Conservation (phyloP, 768 basidiomycete species). For the Asterophora parasitica region DNA sequence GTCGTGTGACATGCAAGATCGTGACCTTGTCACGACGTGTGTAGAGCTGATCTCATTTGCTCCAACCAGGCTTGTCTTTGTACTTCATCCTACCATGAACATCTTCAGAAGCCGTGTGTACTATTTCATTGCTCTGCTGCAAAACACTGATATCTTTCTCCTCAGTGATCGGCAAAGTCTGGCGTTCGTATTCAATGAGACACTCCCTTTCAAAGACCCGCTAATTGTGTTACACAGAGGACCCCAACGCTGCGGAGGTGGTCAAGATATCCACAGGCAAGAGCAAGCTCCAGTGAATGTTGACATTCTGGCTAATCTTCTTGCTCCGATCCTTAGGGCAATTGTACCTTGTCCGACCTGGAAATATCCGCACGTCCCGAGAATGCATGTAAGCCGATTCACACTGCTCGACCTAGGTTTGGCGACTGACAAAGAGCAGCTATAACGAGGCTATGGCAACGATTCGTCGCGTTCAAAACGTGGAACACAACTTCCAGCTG, state of each 20-base stretch:
- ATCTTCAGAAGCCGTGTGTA: constrained; percentile 77
- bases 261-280: constrained; percentile 83
- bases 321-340: constrained; percentile 41
- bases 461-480: constrained; percentile 74
- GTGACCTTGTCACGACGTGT: constrained; percentile 39
- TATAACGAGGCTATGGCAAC: constrained; percentile 96
- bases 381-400: constrained; percentile 87
- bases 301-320: constrained; percentile 2
- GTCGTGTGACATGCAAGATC: constrained; percentile 19
- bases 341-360: constrained; percentile 86
- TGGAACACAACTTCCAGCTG: constrained; percentile 82
- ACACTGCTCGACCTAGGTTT: background rate
- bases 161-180: constrained; percentile 86
- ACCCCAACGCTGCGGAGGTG: constrained; percentile 91
- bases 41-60: constrained; percentile 20
- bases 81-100: constrained; percentile 52
- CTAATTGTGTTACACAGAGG: constrained; percentile 52
- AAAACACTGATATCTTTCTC: constrained; percentile 16
- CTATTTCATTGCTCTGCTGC: constrained; percentile 6
- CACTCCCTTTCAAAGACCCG: constrained; percentile 11
- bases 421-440: constrained; percentile 36
- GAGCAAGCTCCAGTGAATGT: background rate
- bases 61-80: constrained; percentile 12
- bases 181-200: constrained; percentile 62
- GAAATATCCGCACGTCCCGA: constrained; percentile 83